Evolutionary conservation across 345 rosid genomes (phyloP), one percentile per base, ranked within the genome.

Genomic region (Atalantia buxifolia): DNA sequence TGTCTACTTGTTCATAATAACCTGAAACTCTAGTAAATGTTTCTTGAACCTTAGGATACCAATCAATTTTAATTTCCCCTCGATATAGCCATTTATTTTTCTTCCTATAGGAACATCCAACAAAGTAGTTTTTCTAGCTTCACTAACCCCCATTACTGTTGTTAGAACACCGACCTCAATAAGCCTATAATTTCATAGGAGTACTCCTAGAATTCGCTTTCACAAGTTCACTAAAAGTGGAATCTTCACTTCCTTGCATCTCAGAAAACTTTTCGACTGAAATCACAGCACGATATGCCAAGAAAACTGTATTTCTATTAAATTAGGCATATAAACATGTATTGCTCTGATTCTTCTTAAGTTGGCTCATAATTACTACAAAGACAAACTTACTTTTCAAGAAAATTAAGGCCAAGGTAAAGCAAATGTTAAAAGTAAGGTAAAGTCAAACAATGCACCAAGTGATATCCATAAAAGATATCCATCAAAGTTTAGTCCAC

Each of bases 341-440:
- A 35, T 35, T 35, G 38, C 38, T 35, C 38, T 19, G 61, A 33
- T 73, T 53, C 18, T 76, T 33, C 61, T 56, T 16, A 69, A 81
- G 45, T 19, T 9, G 42, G 63, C 6, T 56, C 18, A 33, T 14
- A 22, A 36, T 2, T 74, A 61, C 33, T 27, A 35, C 48, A 61
- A 31, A 38, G 64, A 65, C 18, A 69, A 67, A 76, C 92, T 84
- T 84, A 90, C 98, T 55, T 81, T 89, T 91, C 77, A 90, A 81
- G 83, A 89, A 91, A 83, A 78, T 88, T 61, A 94, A 85, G 77
- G 94, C 96, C 77, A 91, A 74, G 56, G 86, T 81, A 86, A 90
- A 90, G 28, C 90, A 87, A 68, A 76, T 71, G 82, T 92, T 94
- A 87, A 89, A 86, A 80, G 35, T 33, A 4, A 33, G 35, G 4